These are phyloP conservation scores for Pelargonium cotyledonis DNA, from an alignment of 441 rosid genomes.

Conservation along the genomic window DNA sequence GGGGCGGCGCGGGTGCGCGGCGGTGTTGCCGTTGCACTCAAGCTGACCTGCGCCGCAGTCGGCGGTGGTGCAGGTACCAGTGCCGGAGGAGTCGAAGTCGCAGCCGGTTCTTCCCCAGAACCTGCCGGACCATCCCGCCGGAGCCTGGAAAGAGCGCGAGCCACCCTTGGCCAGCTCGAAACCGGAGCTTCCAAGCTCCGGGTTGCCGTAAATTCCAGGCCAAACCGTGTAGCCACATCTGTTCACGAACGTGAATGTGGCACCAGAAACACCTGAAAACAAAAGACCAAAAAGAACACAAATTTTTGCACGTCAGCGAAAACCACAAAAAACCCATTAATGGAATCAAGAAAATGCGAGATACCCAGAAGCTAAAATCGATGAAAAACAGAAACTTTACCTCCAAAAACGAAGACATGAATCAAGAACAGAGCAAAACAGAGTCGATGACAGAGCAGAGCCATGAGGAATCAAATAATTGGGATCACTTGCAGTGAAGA, in stretches of 20 bases:
- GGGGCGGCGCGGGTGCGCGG: too few relatives aligned
- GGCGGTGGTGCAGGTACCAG: conserved; percentile 39
- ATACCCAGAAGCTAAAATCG: neutral
- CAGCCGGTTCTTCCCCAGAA: conserved; percentile 65
- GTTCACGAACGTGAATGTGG: conserved; percentile 45
- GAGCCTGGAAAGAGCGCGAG: conserved; percentile 42
- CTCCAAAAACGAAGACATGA: neutral
- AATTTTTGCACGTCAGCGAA: too few relatives aligned
- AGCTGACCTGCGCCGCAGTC: conserved; percentile 55
- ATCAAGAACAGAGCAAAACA: neutral
- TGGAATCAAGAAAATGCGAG: neutral
- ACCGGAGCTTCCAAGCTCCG: conserved; percentile 41
- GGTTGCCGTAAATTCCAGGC: conserved; percentile 55
- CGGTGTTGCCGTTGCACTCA: conserved; percentile 48
- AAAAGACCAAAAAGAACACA: neutral
- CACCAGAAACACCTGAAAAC: conserved; percentile 40
- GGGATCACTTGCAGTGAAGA: too few relatives aligned
- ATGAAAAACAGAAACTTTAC: neutral
- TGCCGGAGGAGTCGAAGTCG: conserved; percentile 39
- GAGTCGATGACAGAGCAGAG: neutral
- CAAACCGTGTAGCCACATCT: conserved; percentile 53
- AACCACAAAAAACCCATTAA: too few relatives aligned
- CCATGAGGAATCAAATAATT: neutral
- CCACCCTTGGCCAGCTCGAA: conserved; percentile 38
- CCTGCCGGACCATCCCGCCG: conserved; percentile 56